Base-by-base conservation (phyloP, 2,329 filamentous ascomycete species). In the Sarocladiaceae sp. region DNA sequence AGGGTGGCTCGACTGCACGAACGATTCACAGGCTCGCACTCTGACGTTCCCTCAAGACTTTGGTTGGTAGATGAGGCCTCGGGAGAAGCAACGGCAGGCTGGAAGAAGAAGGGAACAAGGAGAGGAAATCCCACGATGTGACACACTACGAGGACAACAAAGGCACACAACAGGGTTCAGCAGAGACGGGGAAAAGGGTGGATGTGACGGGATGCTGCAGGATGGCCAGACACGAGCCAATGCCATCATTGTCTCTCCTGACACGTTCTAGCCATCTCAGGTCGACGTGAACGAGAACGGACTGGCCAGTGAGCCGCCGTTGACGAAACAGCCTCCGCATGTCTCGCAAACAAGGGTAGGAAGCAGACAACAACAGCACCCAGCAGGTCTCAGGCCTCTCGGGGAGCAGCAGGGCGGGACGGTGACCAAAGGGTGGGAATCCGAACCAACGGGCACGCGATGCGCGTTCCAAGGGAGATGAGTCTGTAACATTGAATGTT, bases 391-490 rank as follows among this genome's bases (percentile, higher is more conserved):
- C n/a, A n/a, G n/a, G n/a, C n/a, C n/a, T n/a, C n/a, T n/a, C n/a
- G n/a, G n/a, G n/a, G n/a, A n/a, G n/a, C n/a, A n/a, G n/a, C n/a
- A n/a, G n/a, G n/a, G n/a, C n/a, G n/a, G n/a, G n/a, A n/a, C n/a
- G n/a, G n/a, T n/a, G n/a, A n/a, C n/a, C n/a, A n/a, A n/a, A n/a
- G n/a, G n/a, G n/a, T n/a, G n/a, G 34, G 18, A 26, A 9, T 4
- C 11, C n/a, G 18, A 9, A 19, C 37, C 37, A 41, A 4, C 37
- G 19, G 37, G 23, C 37, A 19, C 37, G 37, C 37, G 37, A 41
- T 41, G 23, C 37, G n/a, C 37, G 37, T 41, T 41, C 37, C 37
- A 41, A 41, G 37, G 37, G 37, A 41, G 37, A 41, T 41, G 37
- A 41, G 19, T 41, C 37, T 41, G 37, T 41, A 13, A 41, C 37